Evolutionary conservation across 176 grass and related monocot species (phyloP).

Genomic region (Ensete glaucum): DNA sequence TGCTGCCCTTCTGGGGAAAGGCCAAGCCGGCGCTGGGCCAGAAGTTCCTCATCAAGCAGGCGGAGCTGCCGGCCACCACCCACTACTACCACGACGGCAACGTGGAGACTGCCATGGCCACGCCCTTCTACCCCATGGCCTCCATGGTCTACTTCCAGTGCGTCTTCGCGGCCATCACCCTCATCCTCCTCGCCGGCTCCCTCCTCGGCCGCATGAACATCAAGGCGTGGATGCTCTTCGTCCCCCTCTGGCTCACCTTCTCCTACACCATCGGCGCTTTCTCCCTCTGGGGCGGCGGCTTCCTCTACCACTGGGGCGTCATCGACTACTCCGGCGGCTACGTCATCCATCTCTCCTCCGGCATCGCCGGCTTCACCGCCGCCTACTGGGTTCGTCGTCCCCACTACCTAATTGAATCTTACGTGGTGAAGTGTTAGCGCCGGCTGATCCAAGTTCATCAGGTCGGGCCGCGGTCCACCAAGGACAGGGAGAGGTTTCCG

Average conservation of each 20-base stretch:
- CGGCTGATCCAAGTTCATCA: background rate
- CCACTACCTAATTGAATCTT: too few species aligned
- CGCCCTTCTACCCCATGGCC: constrained; percentile 37
- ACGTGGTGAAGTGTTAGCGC: too few species aligned
- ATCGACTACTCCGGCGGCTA: constrained; percentile 71
- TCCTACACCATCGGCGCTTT: constrained; percentile 55
- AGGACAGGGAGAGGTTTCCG: constrained; percentile 50
- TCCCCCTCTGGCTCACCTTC: constrained; percentile 60
- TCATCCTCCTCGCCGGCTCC: constrained; percentile 53
- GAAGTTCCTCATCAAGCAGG: constrained; percentile 33
- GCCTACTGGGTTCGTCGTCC: constrained; percentile 48
- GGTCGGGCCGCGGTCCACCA: constrained; percentile 45
- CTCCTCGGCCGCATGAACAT: constrained; percentile 65
- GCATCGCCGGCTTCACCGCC: constrained; percentile 45
- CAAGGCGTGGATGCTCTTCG: constrained; percentile 64
- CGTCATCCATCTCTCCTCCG: constrained; percentile 60
- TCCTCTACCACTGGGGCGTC: constrained; percentile 69
- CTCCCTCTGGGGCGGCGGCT: constrained; percentile 56
- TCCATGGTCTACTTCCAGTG: constrained; percentile 60
- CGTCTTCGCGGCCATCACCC: constrained; percentile 49
- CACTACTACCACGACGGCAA: constrained; percentile 3
- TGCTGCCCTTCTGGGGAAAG: constrained; percentile 73
- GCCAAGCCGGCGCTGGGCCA: constrained; percentile 28
- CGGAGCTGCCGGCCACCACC: constrained; percentile 33
- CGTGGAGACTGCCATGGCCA: constrained; percentile 19